These are phyloP conservation scores for Penicillium frequentans DNA, from an alignment of 2,329 filamentous ascomycete genomes.

Conservation along the genomic window DNA sequence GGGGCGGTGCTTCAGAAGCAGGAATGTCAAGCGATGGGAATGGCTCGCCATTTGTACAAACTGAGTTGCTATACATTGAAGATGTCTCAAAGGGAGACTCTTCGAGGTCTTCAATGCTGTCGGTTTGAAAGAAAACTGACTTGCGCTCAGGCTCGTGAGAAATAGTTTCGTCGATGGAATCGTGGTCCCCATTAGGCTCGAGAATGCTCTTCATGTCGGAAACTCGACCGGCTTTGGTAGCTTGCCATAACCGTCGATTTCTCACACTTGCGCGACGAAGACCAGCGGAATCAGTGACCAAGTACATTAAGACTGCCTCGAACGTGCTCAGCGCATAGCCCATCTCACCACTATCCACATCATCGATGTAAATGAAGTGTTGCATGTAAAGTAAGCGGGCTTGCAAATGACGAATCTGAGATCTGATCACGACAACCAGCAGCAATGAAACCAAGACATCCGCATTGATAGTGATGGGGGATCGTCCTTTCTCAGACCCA, in stretches of 20 bases:
- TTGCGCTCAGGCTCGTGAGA: constrained; percentile 42
- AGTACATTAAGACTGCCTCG: constrained; percentile 87
- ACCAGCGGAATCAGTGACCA: constrained; percentile 77
- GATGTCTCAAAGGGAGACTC: constrained; percentile 22
- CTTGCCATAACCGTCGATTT: constrained; percentile 86
- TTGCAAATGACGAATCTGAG: constrained; percentile 82
- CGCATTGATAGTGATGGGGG: constrained; percentile 70
- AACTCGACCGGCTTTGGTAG: constrained; percentile 74
- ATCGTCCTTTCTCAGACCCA: constrained; percentile 53
- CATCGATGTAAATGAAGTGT: constrained; percentile 96
- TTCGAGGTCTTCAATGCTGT: constrained; percentile 31
- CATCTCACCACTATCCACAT: constrained; percentile 93
- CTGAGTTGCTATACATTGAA: constrained; percentile 22
- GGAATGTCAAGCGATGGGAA: constrained; percentile 8
- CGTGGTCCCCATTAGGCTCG: constrained; percentile 63
- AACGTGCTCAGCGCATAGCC: constrained; percentile 95
- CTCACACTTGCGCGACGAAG: constrained; percentile 80
- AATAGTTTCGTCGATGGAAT: constrained; percentile 27
- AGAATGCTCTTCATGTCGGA: constrained; percentile 74
- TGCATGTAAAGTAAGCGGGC: constrained; percentile 92
- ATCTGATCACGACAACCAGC: constrained; percentile 87
- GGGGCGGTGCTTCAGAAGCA: constrained; percentile 33
- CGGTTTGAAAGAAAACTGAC: constrained; percentile 34
- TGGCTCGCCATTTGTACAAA: constrained; percentile 19
- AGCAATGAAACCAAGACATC: constrained; percentile 91